Evolutionary conservation across 768 basidiomycete species (phyloP).

Genomic region (Postia placenta): DNA sequence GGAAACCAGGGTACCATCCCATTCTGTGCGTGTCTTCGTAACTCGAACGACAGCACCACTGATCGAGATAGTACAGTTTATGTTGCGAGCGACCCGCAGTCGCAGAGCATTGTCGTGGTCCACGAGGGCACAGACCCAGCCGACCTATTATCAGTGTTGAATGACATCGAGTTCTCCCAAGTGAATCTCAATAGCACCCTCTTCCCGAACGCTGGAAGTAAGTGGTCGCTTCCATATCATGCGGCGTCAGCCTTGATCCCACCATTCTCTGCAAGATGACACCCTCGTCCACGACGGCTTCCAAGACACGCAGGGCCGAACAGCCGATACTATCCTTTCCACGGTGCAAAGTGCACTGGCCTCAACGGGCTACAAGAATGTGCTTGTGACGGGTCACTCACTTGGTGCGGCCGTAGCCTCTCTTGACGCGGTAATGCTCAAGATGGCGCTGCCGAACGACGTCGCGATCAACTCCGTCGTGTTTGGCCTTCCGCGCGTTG

Average conservation of each 20-base stretch:
- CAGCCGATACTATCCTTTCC: constrained; percentile 20
- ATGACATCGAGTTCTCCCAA: constrained; percentile 19
- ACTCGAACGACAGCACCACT: constrained; percentile 7
- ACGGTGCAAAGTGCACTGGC: constrained; percentile 20
- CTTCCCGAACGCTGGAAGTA: constrained; percentile 28
- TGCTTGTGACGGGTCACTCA: constrained; percentile 23
- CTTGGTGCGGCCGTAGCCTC: constrained; percentile 28
- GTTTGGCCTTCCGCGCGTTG: constrained; percentile 26
- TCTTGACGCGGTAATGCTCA: constrained; percentile 26
- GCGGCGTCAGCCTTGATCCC: neutral
- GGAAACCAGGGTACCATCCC: constrained; percentile 11
- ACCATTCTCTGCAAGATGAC: constrained; percentile 7
- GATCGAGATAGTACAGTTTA: constrained; percentile 12
- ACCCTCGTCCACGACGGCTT: constrained; percentile 23
- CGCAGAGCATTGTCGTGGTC: constrained; percentile 29
- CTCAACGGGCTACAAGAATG: constrained; percentile 21
- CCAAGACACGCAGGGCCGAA: constrained; percentile 22
- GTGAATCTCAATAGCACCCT: constrained; percentile 29
- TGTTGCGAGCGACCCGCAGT: constrained; percentile 28
- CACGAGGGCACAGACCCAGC: constrained; percentile 32
- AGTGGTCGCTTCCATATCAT: neutral
- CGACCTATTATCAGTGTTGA: constrained; percentile 20
- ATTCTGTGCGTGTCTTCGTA: constrained; percentile 2
- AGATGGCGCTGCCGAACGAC: constrained; percentile 19
- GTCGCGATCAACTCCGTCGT: constrained; percentile 20